Conservation (phyloP, 2,329 filamentous ascomycete species). For the Uncinocarpus reesii region DNA sequence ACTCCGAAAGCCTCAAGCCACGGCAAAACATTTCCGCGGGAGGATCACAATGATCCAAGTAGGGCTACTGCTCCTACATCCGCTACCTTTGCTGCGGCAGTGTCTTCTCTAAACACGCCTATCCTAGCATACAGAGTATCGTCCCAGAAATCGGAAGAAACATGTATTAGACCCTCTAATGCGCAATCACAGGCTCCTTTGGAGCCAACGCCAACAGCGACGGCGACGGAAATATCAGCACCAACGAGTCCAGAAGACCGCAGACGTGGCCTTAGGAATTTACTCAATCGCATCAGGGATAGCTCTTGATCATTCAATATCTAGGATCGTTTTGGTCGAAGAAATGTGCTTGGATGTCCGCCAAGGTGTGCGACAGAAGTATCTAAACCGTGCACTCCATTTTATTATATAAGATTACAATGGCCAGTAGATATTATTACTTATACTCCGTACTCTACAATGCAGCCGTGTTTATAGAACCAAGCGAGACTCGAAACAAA, state of each 20-base stretch:
- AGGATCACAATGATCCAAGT: background rate
- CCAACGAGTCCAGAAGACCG: background rate
- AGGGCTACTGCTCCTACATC: background rate
- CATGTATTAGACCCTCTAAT: background rate
- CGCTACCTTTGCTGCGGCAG: background rate
- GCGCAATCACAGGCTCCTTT: background rate
- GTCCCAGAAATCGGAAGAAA: background rate
- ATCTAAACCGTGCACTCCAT: background rate
- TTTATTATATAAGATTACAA: background rate
- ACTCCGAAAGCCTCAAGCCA: background rate
- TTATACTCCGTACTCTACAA: too few species aligned
- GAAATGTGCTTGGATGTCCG: background rate
- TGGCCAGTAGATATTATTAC: background rate
- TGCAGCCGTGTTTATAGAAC: background rate
- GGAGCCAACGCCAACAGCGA: background rate
- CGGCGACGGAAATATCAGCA: background rate
- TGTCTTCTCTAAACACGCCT: background rate
- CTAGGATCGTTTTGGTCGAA: background rate
- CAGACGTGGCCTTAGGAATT: background rate
- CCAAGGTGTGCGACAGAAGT: background rate
- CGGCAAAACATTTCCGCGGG: too few species aligned
- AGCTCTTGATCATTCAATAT: background rate
- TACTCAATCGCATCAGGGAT: slow-evolving; percentile 4
- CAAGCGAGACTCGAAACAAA: background rate
- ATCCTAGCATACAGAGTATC: background rate